Evolutionary conservation across 257 asterid genomes (phyloP), one percentile per base, ranked within the genome.

Genomic region (Ilex aquifolium): DNA sequence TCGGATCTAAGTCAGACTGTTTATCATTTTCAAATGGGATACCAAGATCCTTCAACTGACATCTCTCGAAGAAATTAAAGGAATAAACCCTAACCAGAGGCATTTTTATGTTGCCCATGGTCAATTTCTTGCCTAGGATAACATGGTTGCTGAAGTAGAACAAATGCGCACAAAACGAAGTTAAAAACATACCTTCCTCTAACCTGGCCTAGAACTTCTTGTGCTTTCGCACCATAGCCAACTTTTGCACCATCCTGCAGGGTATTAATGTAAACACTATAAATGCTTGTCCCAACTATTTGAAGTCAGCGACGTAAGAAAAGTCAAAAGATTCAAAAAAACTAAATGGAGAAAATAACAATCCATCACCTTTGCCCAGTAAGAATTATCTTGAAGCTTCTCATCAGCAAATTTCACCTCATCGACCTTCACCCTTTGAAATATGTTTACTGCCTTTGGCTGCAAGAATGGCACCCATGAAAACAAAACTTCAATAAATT

Each of bases 191-290:
- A 93, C 99, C 95, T 90, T 80, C 99, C 97, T 76, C 69, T 84
- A 72, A 93, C 99, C 76, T 87, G 96, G 64, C 99, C 99, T 77
- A 93, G 62, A 63, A 93, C 72, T 79, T 87, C 99, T 76, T 93
- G 96, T 51, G 97, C 97, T 83, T 90, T 93, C 15, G 99, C 99
- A 57, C 99, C 97, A 71, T 93, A 93, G 60, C 99, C 99, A 74
- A 2, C 69, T 13, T 93, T 97, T 31, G 99, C 97, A 57, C 99
- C 99, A 73, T 65, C 83, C 99, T 93, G 84, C 71, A 80, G 44
- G 54, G 54, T 4, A 49, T 49, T 49, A 3, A 6, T 49, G 10
- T 49, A 49, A 49, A 15, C 10, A 12, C 14, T 4, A 49, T 11
- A 49, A 15, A 15, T 11, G 54, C n/a, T 49, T 3, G 17, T 49